Evolutionary conservation across 257 asterid genomes (phyloP), one percentile per base, ranked within the genome.

Genomic region (Solanum rostratum): DNA sequence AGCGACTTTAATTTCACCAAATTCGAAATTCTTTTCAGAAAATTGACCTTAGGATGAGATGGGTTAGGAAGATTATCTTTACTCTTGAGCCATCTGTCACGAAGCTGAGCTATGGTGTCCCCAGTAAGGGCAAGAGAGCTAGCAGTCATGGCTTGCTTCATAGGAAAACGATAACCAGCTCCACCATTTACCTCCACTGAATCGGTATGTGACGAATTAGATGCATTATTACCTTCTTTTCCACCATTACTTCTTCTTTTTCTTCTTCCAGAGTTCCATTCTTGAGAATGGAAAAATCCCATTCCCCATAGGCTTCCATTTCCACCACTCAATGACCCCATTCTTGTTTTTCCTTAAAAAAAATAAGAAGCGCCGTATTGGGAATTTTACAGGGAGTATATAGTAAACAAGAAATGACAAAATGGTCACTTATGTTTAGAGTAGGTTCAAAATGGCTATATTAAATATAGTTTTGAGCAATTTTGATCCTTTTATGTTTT

Each of bases 81-180:
- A 46, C 86, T 88, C 68, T 66, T 85, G 86, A 89, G 87, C 94
- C 94, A 94, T 6, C 93, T 91, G 83, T 88, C 91, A 74, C 87
- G 88, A 86, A 94, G 88, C 90, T 94, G 98, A 76, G 98, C 97
- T 24, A 92, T 84, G 90, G 98, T 91, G 91, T 94, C 98, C n/a
- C 98, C 98, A 80, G 94, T 88, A 81, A 94, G 87, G 83, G 92
- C 89, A 57, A 94, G 92, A 30, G 91, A 80, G 80, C 94, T 91
- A 86, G 94, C 90, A 68, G 94, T 90, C 79, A 85, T 69, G 45
- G 98, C 97, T 88, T 94, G 98, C 89, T 92, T 92, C 79, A 90
- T 54, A 30, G 97, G 98, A 45, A 94, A 85, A 20, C 78, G 82
- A 84, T 27, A 85, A 78, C 84, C 88, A 57, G 53, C 30, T 66